Base-by-base conservation (phyloP, 1,139 yeast genomes). In the Yamadazyma aaseri region DNA sequence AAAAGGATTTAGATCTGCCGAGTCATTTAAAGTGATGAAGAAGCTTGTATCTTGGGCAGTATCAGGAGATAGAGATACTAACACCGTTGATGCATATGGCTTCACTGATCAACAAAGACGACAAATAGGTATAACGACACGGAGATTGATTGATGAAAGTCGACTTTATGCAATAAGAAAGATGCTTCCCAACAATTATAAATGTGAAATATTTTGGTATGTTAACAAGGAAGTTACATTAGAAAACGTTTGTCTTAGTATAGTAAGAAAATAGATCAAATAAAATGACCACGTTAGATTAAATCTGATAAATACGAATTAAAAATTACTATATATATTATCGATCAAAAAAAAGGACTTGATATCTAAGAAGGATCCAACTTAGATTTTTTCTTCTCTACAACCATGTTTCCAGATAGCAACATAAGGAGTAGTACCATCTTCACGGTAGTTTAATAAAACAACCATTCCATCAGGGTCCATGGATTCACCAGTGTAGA, bases 401-500 rank as follows among this genome's bases (percentile, higher is more conserved):
- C 86, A 81, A 80, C 97, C 98, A 72, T 92, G 97, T 79, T 90
- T 94, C 97, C 97, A 92, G 83, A 89, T 81, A 53, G 90, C 87
- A 62, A 92, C 94, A 76, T 63, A 94, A 62, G 98, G 98, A 53
- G 99, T 94, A 58, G 81, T 76, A 76, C 98, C 99, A 65, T 92
- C 97, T 77, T 92, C 98, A 76, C 99, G 95, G 89, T 92, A 92
- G 95, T 92, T 92, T 74, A 92, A 85, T 70, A 92, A 81, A 55
- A 87, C 90, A 63, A 92, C 73, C 98, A 92, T 92, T 58, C 85
- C 97, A 70, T 92, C 97, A 67, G 97, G 97, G 82, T 94, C 96
- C 99, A 92, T 94, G 62, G 96, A 85, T 78, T 92, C 97, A 78
- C 98, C 98, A 54, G 96, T 92, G 89, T 72, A 92, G 81, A 92